Evolutionary conservation across 768 basidiomycete genomes (phyloP).

Genomic region (Phylloporus sp.): DNA sequence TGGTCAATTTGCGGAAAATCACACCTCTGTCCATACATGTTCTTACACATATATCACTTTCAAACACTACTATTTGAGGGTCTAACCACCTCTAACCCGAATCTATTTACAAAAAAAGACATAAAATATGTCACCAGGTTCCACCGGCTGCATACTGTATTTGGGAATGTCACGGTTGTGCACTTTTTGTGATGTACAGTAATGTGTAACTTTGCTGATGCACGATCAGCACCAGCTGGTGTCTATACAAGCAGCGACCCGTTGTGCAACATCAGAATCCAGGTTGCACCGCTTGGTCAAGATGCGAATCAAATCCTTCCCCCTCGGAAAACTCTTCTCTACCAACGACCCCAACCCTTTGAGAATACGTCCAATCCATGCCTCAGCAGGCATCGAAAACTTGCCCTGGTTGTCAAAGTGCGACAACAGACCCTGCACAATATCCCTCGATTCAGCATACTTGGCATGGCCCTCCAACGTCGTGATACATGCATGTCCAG

Average conservation of each 20-base stretch:
- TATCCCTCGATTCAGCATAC: constrained; percentile 28
- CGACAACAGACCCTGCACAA: constrained; percentile 17
- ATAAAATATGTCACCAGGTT: too few species aligned
- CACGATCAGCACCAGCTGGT: too few species aligned
- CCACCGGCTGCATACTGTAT: too few species aligned
- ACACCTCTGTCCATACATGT: too few species aligned
- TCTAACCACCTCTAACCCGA: too few species aligned
- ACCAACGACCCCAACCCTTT: constrained; percentile 21
- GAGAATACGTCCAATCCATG: constrained; percentile 23
- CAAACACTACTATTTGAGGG: too few species aligned
- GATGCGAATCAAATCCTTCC: constrained; percentile 21
- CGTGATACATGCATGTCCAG: constrained; percentile 32
- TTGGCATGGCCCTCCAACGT: constrained; percentile 23
- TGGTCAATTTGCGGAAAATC: too few species aligned
- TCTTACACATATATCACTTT: too few species aligned
- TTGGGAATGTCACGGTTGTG: too few species aligned
- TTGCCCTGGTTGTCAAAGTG: constrained; percentile 25
- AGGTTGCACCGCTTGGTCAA: constrained; percentile 27
- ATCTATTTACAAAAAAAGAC: too few species aligned
- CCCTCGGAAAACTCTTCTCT: constrained; percentile 17
- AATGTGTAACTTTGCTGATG: too few species aligned
- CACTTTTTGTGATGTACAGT: too few species aligned
- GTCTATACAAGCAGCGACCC: constrained; percentile 20
- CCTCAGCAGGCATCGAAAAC: constrained; percentile 28
- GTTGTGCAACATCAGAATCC: constrained; percentile 19